Conservation (phyloP, 75 land plant genomes). For the Picea sitchensis region DNA sequence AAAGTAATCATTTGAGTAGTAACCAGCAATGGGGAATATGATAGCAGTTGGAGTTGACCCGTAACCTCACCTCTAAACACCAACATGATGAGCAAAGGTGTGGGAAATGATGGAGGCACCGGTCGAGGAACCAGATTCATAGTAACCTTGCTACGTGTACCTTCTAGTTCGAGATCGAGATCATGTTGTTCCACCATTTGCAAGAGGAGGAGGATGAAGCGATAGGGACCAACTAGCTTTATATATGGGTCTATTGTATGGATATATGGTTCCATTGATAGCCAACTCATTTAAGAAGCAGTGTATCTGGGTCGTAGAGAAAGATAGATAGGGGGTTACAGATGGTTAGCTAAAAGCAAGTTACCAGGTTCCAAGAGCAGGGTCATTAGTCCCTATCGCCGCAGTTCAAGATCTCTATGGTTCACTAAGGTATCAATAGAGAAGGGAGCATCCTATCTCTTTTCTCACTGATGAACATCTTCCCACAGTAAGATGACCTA, state of each 20-base stretch:
- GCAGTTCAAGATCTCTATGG: neutral
- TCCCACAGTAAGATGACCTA: too few species aligned
- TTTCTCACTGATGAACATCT: neutral
- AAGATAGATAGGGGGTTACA: neutral
- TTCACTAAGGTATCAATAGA: neutral
- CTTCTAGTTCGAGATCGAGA: too few species aligned
- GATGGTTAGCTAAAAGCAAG: neutral
- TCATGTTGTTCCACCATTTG: too few species aligned
- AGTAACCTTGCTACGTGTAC: too few species aligned
- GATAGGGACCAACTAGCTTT: neutral
- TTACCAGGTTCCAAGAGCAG: neutral
- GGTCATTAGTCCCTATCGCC: slow-evolving; percentile 4
- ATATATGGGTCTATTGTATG: neutral
- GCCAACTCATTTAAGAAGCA: neutral
- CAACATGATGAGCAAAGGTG: too few species aligned
- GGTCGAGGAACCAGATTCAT: too few species aligned
- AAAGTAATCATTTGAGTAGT: too few species aligned
- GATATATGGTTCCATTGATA: slow-evolving; percentile 1
- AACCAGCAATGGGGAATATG: too few species aligned
- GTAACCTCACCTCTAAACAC: too few species aligned
- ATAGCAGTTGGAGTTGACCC: too few species aligned
- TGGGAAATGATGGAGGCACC: too few species aligned
- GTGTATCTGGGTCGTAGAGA: neutral
- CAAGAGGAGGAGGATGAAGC: neutral
- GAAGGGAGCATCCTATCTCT: neutral